Base-by-base conservation (phyloP, 2,329 filamentous ascomycete genomes). In the Diaporthe vexans region DNA sequence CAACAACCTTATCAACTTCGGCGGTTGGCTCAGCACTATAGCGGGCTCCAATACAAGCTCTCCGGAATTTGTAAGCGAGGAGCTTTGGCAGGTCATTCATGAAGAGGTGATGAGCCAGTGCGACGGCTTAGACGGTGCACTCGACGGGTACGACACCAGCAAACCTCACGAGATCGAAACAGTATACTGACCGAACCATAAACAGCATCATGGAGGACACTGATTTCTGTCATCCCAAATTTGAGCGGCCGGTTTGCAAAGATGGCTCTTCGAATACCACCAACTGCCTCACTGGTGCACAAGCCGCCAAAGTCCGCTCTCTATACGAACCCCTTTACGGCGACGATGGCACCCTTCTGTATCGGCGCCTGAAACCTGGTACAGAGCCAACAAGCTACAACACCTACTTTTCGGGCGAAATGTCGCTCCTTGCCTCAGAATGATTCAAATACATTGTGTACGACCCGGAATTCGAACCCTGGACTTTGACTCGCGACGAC, bases 361-460 rank as follows among this genome's bases (percentile, higher is more conserved):
- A 61, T 11, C 87, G 88, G 2, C 82, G 84, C n/a, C 84, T 89
- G 77, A 83, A 87, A 70, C 87, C 86, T 9, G 87, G 87, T 15
- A 82, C 83, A 19, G 85, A 88, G 76, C 76, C 83, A 13, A 35
- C 75, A 29, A 33, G 67, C 51, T 56, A 52, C 51, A 26, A 6
- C 8, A 19, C 51, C 21, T 59, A 58, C n/a, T 71, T 56, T 21
- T 56, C 67, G 1, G 67, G 67, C 2, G n/a, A 46, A 43, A 33
- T 61, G 13, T 61, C 48, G 19, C 17, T 21, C 0, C 21, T 35
- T 26, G 84, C 84, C 10, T 81, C 83, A 33, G 85, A 88, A 77
- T 89, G 86, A 86, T 85, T 84, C 80, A 82, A 81, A 48, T 88
- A 87, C 77, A 86, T 81, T 19, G 80, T 89, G 58, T 86, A 86